Base-by-base conservation (phyloP, 2,329 filamentous ascomycete species). In the Pezicula neosporulosa region DNA sequence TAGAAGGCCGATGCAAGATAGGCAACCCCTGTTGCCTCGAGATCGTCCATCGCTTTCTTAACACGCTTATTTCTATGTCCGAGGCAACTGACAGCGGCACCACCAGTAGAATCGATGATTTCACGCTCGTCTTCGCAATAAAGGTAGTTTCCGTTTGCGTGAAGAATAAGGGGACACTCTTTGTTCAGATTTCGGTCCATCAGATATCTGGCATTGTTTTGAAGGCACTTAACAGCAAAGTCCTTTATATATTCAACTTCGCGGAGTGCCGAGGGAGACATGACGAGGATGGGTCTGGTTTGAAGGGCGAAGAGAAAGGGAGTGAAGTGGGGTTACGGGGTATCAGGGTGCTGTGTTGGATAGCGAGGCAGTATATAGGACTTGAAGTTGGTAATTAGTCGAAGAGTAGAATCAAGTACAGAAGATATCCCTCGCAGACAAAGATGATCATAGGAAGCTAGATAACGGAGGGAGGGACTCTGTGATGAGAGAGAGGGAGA, bases 81-180 rank as follows among this genome's bases (percentile, higher is more conserved):
- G 9, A 93, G 71, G 62, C 84, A 86, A 9, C 83, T 77, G 3
- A 91, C 87, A 19, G 85, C 87, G 3, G 89, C 86, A 18, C 89
- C 89, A 27, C 85, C 81, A 18, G 85, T 87, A 1, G 82, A 85
- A 65, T 94, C 89, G 13, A 91, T 77, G 41, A 94, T 78, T 33
- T 70, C 72, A 21, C 77, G 75, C 1, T 84, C 85, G 48, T 66
- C 61, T n/a, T 55, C 52, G 6, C 65, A 59, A 27, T 58, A 51
- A 10, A 67, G 47, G 12, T 62, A 59, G 51, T 60, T 62, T 15
- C 64, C 65, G 28, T 62, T 54, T 19, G 51, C 62, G 12, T 56
- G 41, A 27, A 56, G 51, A 6, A 66, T 60, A n/a, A 63, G 48
- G 5, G 60, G 60, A 10, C 60, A 65, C 6, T 56, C 43, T 35